Conservation (phyloP, 2,329 filamentous ascomycete genomes). For the Trichophyton benhamiae region DNA sequence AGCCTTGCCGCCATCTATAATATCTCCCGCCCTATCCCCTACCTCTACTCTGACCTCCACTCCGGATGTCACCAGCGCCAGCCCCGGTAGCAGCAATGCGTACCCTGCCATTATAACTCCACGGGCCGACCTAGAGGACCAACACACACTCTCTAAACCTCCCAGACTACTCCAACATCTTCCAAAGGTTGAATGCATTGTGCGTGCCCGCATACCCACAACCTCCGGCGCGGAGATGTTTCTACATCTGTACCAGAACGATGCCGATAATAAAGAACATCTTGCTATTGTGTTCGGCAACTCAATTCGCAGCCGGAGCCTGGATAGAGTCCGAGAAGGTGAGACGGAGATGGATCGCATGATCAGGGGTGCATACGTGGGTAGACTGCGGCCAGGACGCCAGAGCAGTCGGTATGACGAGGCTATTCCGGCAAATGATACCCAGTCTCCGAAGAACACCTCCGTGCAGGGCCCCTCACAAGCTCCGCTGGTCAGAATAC, state of each 20-base stretch:
- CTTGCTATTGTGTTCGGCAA: constrained; percentile 92
- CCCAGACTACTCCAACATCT: constrained; percentile 63
- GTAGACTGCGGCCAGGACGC: constrained; percentile 72
- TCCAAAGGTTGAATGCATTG: constrained; percentile 82
- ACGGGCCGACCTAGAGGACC: constrained; percentile 15
- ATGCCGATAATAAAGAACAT: constrained; percentile 88
- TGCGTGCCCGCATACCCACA: constrained; percentile 88
- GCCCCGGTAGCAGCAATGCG: constrained; percentile 18
- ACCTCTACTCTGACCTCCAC: constrained; percentile 23
- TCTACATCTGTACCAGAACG: constrained; percentile 85
- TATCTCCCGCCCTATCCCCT: constrained; percentile 43
- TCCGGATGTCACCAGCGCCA: constrained; percentile 12
- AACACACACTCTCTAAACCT: constrained; percentile 37
- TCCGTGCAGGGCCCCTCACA: not conserved
- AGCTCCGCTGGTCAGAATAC: constrained; percentile 77
- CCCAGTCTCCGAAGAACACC: not conserved
- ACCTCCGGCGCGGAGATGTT: constrained; percentile 92
- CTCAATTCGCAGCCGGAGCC: constrained; percentile 60
- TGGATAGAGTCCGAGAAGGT: constrained; percentile 33
- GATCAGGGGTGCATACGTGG: constrained; percentile 86
- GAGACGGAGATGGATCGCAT: constrained; percentile 54
- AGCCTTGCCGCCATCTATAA: constrained; percentile 39
- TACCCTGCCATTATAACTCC: constrained; percentile 18
- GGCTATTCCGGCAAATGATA: not conserved
- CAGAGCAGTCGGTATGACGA: constrained; percentile 57